Evolutionary conservation across 306 rosid genomes (phyloP), one percentile per base, ranked within the genome.

Genomic region (Cucumis sativus): DNA sequence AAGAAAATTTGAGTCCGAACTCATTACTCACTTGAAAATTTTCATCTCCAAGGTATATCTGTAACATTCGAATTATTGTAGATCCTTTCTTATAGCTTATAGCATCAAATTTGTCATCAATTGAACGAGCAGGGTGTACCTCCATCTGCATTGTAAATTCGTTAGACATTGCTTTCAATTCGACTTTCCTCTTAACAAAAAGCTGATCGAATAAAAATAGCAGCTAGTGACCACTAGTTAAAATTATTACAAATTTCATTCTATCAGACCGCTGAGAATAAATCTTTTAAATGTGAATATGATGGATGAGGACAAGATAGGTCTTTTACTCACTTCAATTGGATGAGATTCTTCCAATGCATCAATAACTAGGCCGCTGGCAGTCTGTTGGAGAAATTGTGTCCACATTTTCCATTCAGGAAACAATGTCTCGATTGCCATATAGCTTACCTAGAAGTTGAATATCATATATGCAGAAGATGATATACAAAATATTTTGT

Each of bases 361-460:
- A 75, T 90, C 96, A 85, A 82, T 80, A 41, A 47, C 59, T 41
- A 88, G 82, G 76, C 96, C 96, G 16, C 51, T 41, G 11, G 82
- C 80, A 49, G 84, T 52, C 17, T 58, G 15, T 59, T 69, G 84
- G 67, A 87, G 92, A 83, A 88, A 90, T 56, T 85, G 78, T 58
- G 83, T 82, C 96, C 92, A 88, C 43, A 90, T 77, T 75, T 87
- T 84, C 96, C 96, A 90, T 75, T 87, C 92, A 3, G 89, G 92
- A 81, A 78, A 90, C 67, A 90, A 83, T 33, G 63, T 83, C 74
- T 87, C 79, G 6, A 88, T 84, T 41, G 86, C 92, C 91, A 90
- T 77, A 79, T 84, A 88, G 56, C 96, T 88, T 78, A 90, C 28
- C 96, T 90, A 88, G 37, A 59, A 78, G 79, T 23, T 75, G 37